These are phyloP conservation scores for Suillus americanus DNA, from an alignment of 768 basidiomycete genomes.

Conservation along the genomic window DNA sequence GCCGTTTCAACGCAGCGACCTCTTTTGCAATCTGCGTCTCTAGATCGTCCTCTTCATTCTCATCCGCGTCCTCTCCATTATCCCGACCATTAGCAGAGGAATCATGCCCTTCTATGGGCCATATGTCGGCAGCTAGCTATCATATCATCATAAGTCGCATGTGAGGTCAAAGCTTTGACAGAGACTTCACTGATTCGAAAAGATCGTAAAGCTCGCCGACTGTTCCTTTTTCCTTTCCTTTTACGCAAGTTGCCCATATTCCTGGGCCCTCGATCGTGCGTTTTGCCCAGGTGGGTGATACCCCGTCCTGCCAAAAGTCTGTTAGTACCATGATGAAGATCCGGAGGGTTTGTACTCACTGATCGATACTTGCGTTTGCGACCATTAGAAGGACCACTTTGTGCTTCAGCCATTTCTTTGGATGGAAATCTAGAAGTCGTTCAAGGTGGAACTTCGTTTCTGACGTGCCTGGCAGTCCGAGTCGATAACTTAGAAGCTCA, in stretches of 20 bases:
- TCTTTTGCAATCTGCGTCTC: slow-evolving; percentile 75
- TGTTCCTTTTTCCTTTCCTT: slow-evolving; percentile 79
- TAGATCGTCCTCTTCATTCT: slow-evolving; percentile 50
- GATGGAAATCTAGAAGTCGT: neutral
- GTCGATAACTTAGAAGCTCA: neutral
- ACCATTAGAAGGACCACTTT: slow-evolving; percentile 11
- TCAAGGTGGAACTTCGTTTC: neutral
- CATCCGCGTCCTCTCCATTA: slow-evolving; percentile 34
- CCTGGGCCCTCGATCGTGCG: slow-evolving; percentile 76
- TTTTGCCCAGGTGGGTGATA: slow-evolving; percentile 62
- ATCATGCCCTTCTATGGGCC: slow-evolving; percentile 47
- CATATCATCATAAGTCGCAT: slow-evolving; percentile 8
- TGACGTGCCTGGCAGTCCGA: neutral
- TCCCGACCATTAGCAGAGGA: slow-evolving; percentile 20
- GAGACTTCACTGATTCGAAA: slow-evolving; percentile 64
- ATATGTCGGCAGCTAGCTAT: slow-evolving; percentile 70
- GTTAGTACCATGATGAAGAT: neutral
- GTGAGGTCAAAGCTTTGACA: neutral
- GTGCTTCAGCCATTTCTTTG: slow-evolving; percentile 19
- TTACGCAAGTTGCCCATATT: slow-evolving; percentile 83
- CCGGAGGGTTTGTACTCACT: slow-evolving; percentile 31
- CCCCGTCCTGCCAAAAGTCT: slow-evolving; percentile 50
- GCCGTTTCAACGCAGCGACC: slow-evolving; percentile 66
- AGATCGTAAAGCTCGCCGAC: slow-evolving; percentile 77
- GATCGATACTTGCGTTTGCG: slow-evolving; percentile 53